Conservation (phyloP, 2,329 filamentous ascomycete genomes). For the Colletotrichum echinochloae region DNA sequence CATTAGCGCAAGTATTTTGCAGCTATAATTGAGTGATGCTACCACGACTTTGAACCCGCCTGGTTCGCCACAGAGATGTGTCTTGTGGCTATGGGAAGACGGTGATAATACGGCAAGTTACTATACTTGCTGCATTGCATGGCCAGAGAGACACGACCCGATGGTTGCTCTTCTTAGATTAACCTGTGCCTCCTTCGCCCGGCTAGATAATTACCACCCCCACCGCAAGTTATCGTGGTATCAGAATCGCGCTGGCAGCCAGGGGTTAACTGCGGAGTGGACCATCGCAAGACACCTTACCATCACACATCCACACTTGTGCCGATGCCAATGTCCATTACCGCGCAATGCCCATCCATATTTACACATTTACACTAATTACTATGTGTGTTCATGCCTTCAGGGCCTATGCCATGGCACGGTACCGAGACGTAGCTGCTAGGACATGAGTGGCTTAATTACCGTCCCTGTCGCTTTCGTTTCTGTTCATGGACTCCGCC, state of each 20-base stretch:
- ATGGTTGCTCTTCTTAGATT: neutral
- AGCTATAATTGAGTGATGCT: slow-evolving; percentile 1
- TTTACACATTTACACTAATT: too few relatives aligned
- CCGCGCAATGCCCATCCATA: neutral
- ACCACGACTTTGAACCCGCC: neutral
- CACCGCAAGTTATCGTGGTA: too few relatives aligned
- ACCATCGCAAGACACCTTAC: neutral
- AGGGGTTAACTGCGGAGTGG: neutral
- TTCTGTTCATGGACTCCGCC: neutral
- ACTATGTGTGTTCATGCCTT: neutral
- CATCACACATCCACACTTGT: slow-evolving; percentile 4
- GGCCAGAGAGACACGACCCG: neutral
- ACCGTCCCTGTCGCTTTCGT: neutral
- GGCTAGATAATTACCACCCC: neutral
- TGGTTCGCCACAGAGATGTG: neutral
- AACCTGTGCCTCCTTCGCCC: neutral
- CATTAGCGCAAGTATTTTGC: neutral
- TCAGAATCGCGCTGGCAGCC: neutral
- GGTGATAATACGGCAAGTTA: neutral
- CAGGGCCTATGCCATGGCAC: neutral
- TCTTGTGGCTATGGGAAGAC: neutral
- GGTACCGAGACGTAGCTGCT: neutral
- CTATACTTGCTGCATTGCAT: neutral
- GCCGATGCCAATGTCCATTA: slow-evolving; percentile 2
- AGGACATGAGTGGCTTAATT: neutral